phyloP scores from a whole-genome alignment of 352 stramenopile genomes.

The Phytopythium boreale region DNA sequence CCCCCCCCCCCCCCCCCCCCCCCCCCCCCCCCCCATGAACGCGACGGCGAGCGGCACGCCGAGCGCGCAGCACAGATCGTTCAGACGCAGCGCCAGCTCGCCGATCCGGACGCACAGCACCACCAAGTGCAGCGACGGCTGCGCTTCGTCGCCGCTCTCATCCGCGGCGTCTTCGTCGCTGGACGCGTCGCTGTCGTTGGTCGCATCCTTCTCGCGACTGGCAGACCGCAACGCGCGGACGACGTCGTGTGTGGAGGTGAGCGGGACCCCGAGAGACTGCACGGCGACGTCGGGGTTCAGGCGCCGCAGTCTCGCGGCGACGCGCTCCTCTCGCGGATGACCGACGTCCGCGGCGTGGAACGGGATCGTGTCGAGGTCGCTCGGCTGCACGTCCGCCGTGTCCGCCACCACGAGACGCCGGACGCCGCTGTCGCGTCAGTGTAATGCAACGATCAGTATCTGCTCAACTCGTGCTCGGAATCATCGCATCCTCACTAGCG shows the following conservation, averaged over 20 bases:
- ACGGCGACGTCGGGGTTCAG: conserved; percentile 36
- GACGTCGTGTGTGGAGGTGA: conserved; percentile 8
- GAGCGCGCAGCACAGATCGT: conserved; percentile 41
- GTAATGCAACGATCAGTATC: neutral
- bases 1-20: too few species aligned
- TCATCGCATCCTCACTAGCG: conserved; percentile 52
- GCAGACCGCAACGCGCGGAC: conserved; percentile 13
- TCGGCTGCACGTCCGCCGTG: conserved; percentile 15
- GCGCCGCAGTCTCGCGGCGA: conserved; percentile 15
- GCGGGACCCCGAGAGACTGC: conserved; percentile 11
- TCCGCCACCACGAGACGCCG: conserved; percentile 32
- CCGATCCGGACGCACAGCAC: conserved; percentile 29
- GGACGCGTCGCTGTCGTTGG: neutral
- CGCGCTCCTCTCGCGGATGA: conserved; percentile 22
- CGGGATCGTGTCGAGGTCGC: conserved; percentile 36
- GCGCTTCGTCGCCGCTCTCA: neutral
- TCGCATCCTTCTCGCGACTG: neutral
- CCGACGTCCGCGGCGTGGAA: conserved; percentile 32
- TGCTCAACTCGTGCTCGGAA: neutral
- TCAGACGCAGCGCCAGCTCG: conserved; percentile 31
- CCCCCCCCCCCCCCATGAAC: too few species aligned
- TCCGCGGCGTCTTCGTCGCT: conserved; percentile 6
- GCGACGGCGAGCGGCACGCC: conserved; percentile 32
- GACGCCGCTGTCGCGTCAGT: conserved; percentile 26
- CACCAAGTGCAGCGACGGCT: conserved; percentile 15